Percentiles rank a stretch among this genome's conserved stretches.
Evolutionary conservation across 2,329 filamentous ascomycete genomes (phyloP).

Genomic region (Exutisphaerella laricina): DNA sequence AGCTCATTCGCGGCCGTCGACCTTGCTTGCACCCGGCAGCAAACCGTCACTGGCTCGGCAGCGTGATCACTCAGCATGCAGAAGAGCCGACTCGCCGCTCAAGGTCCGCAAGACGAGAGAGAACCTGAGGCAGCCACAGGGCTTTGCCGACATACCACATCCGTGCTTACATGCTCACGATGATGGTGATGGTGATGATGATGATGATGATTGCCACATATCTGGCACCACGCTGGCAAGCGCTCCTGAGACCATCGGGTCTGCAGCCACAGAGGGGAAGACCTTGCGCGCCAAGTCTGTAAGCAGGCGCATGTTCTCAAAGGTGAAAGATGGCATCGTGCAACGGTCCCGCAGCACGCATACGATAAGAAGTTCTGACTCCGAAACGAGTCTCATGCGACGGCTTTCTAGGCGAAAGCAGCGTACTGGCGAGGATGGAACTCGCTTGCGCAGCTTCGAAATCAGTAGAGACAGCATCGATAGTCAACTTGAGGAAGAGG

Average conservation of each 20-base stretch:
- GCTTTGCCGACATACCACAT: slow-evolving; percentile 25
- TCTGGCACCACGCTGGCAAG: slow-evolving; percentile 14
- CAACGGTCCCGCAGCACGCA: slow-evolving; percentile 26
- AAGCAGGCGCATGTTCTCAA: slow-evolving; percentile 33
- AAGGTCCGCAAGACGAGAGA: slow-evolving; percentile 35
- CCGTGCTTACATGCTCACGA: slow-evolving; percentile 15
- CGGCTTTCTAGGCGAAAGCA: slow-evolving; percentile 28
- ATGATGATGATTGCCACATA: slow-evolving; percentile 7
- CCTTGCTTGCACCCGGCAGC: slow-evolving; percentile 26
- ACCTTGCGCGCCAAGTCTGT: slow-evolving; percentile 31
- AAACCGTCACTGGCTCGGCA: slow-evolving; percentile 28
- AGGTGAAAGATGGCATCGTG: slow-evolving; percentile 32
- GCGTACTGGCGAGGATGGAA: slow-evolving; percentile 19
- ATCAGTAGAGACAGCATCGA: slow-evolving; percentile 25
- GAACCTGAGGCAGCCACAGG: slow-evolving; percentile 25
- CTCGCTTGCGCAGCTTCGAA: slow-evolving; percentile 27
- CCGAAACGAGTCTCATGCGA: slow-evolving; percentile 28
- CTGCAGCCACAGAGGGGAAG: slow-evolving; percentile 9
- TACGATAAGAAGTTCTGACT: slow-evolving; percentile 22
- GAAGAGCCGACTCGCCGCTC: slow-evolving; percentile 26
- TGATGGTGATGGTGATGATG: background rate
- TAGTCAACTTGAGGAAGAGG: slow-evolving; percentile 17
- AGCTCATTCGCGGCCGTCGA: slow-evolving; percentile 18
- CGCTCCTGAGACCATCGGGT: background rate
- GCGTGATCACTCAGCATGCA: slow-evolving; percentile 31